Conservation (phyloP, 331 rosid genomes). For the Acacia concinna region DNA sequence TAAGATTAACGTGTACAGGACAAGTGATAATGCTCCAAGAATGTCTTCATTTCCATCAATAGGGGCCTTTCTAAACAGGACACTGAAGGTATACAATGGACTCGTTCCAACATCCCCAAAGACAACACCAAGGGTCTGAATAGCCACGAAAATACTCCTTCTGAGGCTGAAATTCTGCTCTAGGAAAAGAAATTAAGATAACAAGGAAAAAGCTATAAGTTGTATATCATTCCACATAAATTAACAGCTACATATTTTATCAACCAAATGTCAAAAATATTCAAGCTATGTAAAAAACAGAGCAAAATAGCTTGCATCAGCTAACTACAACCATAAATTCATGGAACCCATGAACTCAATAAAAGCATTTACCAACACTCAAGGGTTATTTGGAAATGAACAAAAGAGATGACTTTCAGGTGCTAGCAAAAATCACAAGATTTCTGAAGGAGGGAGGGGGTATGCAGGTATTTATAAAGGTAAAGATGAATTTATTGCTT, state of each 20-base stretch:
- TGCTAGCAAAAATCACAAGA: neutral
- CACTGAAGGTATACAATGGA: slow-evolving; percentile 90
- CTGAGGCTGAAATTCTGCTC: slow-evolving; percentile 71
- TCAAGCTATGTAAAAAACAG: neutral
- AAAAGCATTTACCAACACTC: neutral
- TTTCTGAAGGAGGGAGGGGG: neutral
- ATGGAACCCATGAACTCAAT: neutral
- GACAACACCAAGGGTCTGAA: slow-evolving; percentile 94
- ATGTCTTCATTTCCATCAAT: slow-evolving; percentile 81
- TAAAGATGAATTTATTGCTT: neutral
- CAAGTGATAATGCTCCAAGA: slow-evolving; percentile 89
- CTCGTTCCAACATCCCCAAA: slow-evolving; percentile 99
- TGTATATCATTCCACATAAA: slow-evolving; percentile 13
- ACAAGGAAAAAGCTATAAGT: neutral
- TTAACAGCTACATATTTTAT: neutral
- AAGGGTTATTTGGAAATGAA: neutral
- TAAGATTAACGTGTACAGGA: slow-evolving; percentile 87
- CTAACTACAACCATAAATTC: neutral
- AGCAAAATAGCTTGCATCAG: slow-evolving; percentile 1
- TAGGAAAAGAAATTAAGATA: slow-evolving; percentile 26
- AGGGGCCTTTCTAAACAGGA: slow-evolving; percentile 91
- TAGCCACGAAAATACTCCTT: slow-evolving; percentile 64
- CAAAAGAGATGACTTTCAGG: slow-evolving; percentile 1
- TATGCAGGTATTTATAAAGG: neutral
- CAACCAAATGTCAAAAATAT: neutral